Evolutionary conservation across 306 rosid species (phyloP).

Genomic region (Leucaena leucocephala): DNA sequence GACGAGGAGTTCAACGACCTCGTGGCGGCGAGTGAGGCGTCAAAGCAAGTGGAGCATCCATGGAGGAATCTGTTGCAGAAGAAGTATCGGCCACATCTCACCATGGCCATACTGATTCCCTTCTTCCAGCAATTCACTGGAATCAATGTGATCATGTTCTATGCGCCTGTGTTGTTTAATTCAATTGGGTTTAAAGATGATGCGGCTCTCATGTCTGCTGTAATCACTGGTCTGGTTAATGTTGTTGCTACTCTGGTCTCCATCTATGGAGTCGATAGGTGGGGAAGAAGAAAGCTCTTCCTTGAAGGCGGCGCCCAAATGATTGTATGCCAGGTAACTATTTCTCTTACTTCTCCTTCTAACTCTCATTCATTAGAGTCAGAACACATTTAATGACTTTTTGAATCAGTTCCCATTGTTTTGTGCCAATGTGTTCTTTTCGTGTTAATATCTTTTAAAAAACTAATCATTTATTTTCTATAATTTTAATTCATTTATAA

Average conservation of each 20-base stretch:
- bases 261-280: conserved; percentile 81
- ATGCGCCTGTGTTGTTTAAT: conserved; percentile 76
- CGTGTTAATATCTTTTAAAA: too few species aligned
- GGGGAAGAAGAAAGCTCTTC: conserved; percentile 90
- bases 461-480: too few species aligned
- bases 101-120: conserved; percentile 72
- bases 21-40: conserved; percentile 69
- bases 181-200: conserved; percentile 73
- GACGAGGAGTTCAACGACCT: conserved; percentile 80
- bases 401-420: too few species aligned
- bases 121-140: conserved; percentile 91
- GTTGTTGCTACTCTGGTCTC: conserved; percentile 72
- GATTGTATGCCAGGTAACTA: conserved; percentile 80
- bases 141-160: conserved; percentile 91
- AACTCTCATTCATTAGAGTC: too few species aligned
- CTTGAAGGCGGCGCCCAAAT: conserved; percentile 84
- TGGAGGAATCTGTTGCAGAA: conserved; percentile 68
- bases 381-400: too few species aligned
- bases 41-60: conserved; percentile 64
- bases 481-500: too few species aligned
- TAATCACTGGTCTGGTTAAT: conserved; percentile 80
- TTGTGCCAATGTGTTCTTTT: too few species aligned
- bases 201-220: conserved; percentile 91
- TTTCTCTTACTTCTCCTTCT: not conserved
- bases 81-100: conserved; percentile 80